Evolutionary conservation across 2,329 filamentous ascomycete species (phyloP).

Genomic region (Apiospora saccharicola): DNA sequence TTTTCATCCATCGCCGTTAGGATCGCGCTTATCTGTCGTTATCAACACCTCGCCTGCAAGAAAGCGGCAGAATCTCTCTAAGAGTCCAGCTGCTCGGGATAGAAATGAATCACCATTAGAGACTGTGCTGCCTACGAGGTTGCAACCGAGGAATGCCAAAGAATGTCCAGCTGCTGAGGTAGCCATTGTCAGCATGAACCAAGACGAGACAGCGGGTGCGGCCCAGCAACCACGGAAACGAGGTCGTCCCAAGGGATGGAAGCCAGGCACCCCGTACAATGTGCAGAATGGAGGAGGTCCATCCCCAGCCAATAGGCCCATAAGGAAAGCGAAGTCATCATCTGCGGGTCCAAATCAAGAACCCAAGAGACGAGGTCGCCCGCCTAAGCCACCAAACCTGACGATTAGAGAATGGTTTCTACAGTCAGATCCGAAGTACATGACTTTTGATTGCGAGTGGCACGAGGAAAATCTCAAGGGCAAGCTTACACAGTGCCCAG

Average conservation of each 20-base stretch:
- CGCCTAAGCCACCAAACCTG: conserved; percentile 48
- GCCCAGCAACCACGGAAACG: conserved; percentile 41
- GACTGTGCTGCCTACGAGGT: neutral
- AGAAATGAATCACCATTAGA: conserved; percentile 12
- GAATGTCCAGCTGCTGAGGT: neutral
- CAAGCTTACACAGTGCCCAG: conserved; percentile 51
- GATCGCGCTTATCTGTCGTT: conserved; percentile 36
- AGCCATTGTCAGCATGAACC: conserved; percentile 23
- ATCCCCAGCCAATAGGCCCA: conserved; percentile 23
- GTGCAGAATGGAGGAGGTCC: conserved; percentile 37
- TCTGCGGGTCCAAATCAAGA: conserved; percentile 27
- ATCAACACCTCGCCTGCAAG: conserved; percentile 34
- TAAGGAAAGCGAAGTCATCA: conserved; percentile 35
- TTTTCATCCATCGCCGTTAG: conserved; percentile 23
- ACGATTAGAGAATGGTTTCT: conserved; percentile 52
- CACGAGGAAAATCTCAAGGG: conserved; percentile 28
- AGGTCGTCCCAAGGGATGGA: conserved; percentile 60
- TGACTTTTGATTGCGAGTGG: conserved; percentile 69
- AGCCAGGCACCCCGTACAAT: conserved; percentile 43
- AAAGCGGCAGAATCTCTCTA: conserved; percentile 11
- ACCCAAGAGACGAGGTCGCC: conserved; percentile 47
- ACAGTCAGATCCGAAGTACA: conserved; percentile 51
- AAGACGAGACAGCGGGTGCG: conserved; percentile 24
- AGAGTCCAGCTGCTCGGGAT: conserved; percentile 1
- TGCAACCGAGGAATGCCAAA: neutral